Evolutionary conservation across 352 stramenopile species (phyloP), one percentile per base, ranked within the genome.

Genomic region (Phytophthora vignae): DNA sequence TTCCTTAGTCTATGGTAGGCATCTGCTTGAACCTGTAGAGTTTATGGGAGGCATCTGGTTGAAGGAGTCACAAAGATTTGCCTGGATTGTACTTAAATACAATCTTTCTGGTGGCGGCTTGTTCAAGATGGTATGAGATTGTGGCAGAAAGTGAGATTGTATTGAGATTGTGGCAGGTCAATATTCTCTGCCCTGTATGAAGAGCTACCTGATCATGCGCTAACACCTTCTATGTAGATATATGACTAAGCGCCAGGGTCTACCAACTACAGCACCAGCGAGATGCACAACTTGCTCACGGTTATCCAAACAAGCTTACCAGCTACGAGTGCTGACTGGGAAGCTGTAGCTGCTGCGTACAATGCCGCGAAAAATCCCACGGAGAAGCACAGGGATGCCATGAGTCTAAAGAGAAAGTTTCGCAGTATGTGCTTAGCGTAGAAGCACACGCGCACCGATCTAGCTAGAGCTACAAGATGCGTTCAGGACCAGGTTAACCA

Each of bases 291-390:
- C 21, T 36, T 55, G 48, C 21, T 55, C n/a, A 21, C 3, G 21
- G 3, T 55, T 21, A 25, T 15, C 8, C 17, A 25, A 10, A 1
- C 8, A 14, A 19, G 15, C 5, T 31, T 55, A 31, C 48, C 48
- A 8, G 8, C 9, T 8, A 55, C 48, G 9, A 55, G 29, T 9
- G n/a, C 48, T 27, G 48, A 29, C 6, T 55, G 21, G 48, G 21
- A 33, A 36, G 48, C n/a, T 14, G 48, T 55, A 3, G 4, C 48
- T 11, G 19, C 9, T 12, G 19, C 50, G 27, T 12, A 54, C 53
- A 27, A 49, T 64, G 50, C 78, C 11, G 17, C 10, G 12, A 48
- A 48, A 12, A n/a, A 48, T 48, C 40, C 40, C 11, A 15, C 11
- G 40, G 11, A n/a, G 40, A 48, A 48, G 17, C 12, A 15, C 12